Base-by-base conservation (phyloP, 2,329 filamentous ascomycete species). In the Aspergillus thermomutatus region DNA sequence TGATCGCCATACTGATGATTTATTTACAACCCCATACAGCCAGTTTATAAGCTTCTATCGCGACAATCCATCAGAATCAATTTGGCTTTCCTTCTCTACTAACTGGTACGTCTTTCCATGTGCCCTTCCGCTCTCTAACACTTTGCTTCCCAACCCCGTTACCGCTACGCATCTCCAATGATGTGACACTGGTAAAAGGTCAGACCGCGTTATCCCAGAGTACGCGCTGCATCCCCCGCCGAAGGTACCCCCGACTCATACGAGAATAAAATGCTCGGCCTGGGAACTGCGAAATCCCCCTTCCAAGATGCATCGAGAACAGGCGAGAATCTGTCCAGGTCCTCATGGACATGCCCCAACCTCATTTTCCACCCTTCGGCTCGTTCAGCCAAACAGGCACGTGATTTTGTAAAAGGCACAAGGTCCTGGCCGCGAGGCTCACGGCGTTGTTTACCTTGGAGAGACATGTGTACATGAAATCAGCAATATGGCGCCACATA, bases 181-280 rank as follows among this genome's bases (percentile, higher is more conserved):
- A 77, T 77, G 75, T 58, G 55, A 71, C 63, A 64, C 69, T 77
- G 75, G 75, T 77, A 77, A 77, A 77, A 77, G 75, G 74, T 77
- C 75, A 72, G 75, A 77, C 71, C 64, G 60, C 62, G 61, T 58
- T 51, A 56, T 25, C 50, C 61, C 47, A 55, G 54, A 58, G 40
- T 46, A 59, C 50, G 49, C 28, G 50, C 46, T 49, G 50, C 53
- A 45, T 31, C 1, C 58, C 37, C 49, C 52, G 26, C 61, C 64
- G 68, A 68, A 62, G 67, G 66, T 64, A 65, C 66, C 54, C 49
- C 53, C 48, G 25, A 45, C 40, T 46, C 45, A 50, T 19, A 14
- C 28, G 37, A 53, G 49, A 47, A 55, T 28, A 37, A 50, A 50
- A 53, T n/a, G n/a, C 46, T 37, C 37, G 49, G 25, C 41, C 43